These are phyloP conservation scores for Ceratobasidium sp. DNA, from an alignment of 1,284 basidiomycete genomes.

Conservation along the genomic window DNA sequence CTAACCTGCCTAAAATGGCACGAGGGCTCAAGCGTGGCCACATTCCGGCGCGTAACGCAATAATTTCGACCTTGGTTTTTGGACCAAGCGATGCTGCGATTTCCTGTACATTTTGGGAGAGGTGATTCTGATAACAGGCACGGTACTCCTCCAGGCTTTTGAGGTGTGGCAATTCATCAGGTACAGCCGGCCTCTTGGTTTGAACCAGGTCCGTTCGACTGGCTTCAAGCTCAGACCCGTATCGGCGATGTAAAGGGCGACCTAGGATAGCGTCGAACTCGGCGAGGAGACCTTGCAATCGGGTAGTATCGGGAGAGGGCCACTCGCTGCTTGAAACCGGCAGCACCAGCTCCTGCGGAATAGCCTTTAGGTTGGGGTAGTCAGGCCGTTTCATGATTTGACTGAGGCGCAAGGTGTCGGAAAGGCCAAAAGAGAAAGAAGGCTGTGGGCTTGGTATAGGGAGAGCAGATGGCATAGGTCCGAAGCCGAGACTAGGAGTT, in stretches of 20 bases:
- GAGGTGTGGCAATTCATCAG: neutral
- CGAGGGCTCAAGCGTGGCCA: constrained; percentile 39
- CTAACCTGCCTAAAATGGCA: constrained; percentile 1
- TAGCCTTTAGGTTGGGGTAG: neutral
- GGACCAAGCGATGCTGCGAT: constrained; percentile 1
- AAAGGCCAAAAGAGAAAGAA: neutral
- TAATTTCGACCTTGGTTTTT: neutral
- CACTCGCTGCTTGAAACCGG: neutral
- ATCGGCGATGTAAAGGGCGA: neutral
- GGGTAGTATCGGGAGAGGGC: neutral
- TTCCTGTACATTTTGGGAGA: neutral
- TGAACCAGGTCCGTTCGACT: neutral
- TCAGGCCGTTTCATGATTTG: neutral
- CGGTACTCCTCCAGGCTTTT: neutral
- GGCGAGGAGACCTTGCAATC: neutral
- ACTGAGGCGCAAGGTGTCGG: neutral
- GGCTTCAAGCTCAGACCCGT: neutral
- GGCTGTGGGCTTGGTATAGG: neutral
- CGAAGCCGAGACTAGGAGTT: neutral
- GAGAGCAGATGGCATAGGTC: neutral
- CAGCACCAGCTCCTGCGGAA: neutral
- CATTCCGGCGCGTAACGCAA: constrained; percentile 15
- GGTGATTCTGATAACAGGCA: neutral
- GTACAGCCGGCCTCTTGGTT: neutral
- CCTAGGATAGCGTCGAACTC: neutral